Base-by-base conservation (phyloP, 2,329 filamentous ascomycete genomes). In the Mycogone perniciosa region DNA sequence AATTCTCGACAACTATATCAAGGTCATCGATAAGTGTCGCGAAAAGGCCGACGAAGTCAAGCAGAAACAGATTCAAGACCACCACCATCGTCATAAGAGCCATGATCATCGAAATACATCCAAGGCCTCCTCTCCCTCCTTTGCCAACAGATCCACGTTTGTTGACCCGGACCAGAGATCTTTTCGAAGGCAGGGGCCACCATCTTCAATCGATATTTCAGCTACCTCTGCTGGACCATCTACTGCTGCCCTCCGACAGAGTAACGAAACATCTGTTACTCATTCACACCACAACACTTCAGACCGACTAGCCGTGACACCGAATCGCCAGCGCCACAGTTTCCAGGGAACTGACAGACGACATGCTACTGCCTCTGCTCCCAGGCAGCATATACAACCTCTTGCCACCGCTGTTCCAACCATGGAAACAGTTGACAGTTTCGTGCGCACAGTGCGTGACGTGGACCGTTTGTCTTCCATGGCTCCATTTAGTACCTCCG, bases 1-100 rank as follows among this genome's bases (percentile, higher is more conserved):
- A 44, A 96, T 99, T 48, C 82, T 99, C 54, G 90, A 96, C 72
- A 97, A 97, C 71, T 99, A 99, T 71, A 92, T 96, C 73, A 90
- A 95, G 65, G 89, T 96, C 54, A 85, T 96, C 57, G 92, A 97
- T 61, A 92, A 90, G 69, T 89, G 88, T 66, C 86, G 89, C 55
- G 89, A 93, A 66, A 88, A 89, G 71, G 85, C 85, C 31, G 90
- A 96, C 62, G 82, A 96, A 64, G 80, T 82, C 49, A 93, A 95
- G 63, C 77, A 83, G 62, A 88, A 88, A 61, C 77, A 82, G 60
- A 74, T 78, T 35, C 71, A 75, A 44, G 75, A 80, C 35, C 73
- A 77, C 57, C 72, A 76, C 42, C 63, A 70, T 54, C 75, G 77
- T 42, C 75, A 80, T 57, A 69, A 74, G 40, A 70, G 68, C 52